phyloP scores from a whole-genome alignment of 148 eudicot species.

The Cornus kousa region DNA sequence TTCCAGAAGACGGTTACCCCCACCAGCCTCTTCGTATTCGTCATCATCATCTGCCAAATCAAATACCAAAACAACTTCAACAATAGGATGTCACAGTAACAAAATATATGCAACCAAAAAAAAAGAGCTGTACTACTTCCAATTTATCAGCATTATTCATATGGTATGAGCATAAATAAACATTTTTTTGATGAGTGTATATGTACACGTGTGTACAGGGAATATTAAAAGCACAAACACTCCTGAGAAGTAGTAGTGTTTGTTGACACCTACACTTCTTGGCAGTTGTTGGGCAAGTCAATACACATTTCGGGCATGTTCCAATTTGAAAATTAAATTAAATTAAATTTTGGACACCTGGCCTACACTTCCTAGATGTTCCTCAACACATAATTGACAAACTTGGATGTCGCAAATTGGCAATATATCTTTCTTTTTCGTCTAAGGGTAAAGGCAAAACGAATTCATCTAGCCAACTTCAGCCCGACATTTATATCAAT shows the following conservation, averaged over 20 bases:
- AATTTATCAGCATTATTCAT: not conserved
- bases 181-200: too few relatives aligned
- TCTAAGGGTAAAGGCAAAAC: not conserved
- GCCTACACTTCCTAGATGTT: not conserved
- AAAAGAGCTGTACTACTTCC: not conserved
- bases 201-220: not conserved
- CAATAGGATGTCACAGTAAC: not conserved
- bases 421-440: too few relatives aligned
- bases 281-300: not conserved
- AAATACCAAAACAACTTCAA: not conserved
- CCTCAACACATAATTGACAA: not conserved
- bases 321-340: not conserved
- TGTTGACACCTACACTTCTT: not conserved
- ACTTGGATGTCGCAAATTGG: not conserved
- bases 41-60: conserved; percentile 75
- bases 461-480: not conserved
- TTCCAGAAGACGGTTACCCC: conserved; percentile 76
- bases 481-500: not conserved
- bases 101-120: not conserved
- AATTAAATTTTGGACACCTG: not conserved
- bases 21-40: conserved; percentile 76
- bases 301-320: not conserved
- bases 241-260: not conserved
- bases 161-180: not conserved
- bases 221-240: not conserved